Base-by-base conservation (phyloP, 495 filamentous ascomycete genomes). In the Aspergillus nidulans region DNA sequence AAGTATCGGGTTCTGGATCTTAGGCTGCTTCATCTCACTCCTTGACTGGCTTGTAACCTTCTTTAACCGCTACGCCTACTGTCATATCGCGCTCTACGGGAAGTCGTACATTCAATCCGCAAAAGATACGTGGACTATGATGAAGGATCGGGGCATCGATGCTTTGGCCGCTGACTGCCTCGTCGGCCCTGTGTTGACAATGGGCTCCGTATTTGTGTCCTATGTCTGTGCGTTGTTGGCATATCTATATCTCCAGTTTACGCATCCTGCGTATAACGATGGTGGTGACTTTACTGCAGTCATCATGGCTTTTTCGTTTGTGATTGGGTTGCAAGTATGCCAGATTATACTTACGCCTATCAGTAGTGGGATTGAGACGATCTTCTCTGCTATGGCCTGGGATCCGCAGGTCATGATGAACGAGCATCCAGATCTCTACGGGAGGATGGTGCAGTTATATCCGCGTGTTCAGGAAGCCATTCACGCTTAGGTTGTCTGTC, bases 61-160 rank as follows among this genome's bases (percentile, higher is more conserved):
- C 18, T 76, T 77, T 68, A 82, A 80, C 53, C 83, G 89, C 61
- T 97, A 96, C 60, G 91, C 90, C 0, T 96, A 96, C 70, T 89
- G 85, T 18, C 86, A 96, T 68, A 95, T 97, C 63, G 91, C 92
- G 0, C 75, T 96, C 1, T 95, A 96, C 64, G 92, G 92, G 21
- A 92, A 94, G 62, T 69, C 86, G 0, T 97, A 95, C 64, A 79
- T 96, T 50, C 79, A 83, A 4, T 84, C 90, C 2, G 91, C 91
- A 3, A 96, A 92, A 66, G 89, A 90, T 62, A 95, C 89, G 0
- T 94, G 89, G 88, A 83, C 59, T 4, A 89, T 96, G 85, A 89
- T 96, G 77, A 91, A 88, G 61, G 83, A 95, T 64, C 89, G 92
- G 30, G 92, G 92, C 24, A 84, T 97, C 52, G 91, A 96, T 62